Evolutionary conservation across 2,329 filamentous ascomycete species (phyloP).

Genomic region (Cladosporium sp.): DNA sequence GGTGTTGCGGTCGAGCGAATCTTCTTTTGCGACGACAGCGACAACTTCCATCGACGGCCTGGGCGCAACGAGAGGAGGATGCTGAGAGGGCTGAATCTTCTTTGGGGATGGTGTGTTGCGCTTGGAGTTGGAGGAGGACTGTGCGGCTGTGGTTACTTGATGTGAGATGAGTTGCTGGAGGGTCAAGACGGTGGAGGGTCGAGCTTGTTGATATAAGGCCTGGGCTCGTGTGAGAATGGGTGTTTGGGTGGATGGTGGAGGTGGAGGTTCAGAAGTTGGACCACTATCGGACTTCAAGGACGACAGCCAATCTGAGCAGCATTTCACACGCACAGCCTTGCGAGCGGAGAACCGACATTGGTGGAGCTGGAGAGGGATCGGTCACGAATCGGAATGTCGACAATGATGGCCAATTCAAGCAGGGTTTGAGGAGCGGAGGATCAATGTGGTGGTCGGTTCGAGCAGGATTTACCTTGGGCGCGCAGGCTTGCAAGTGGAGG

Average conservation of each 20-base stretch:
- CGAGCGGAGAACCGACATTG: background rate
- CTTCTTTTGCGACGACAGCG: background rate
- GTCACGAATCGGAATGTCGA: background rate
- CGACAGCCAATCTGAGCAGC: background rate
- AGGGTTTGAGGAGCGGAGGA: too few relatives aligned
- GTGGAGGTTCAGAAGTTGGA: background rate
- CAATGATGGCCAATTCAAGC: too few relatives aligned
- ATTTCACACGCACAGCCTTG: background rate
- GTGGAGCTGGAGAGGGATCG: background rate
- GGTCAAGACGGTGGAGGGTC: background rate
- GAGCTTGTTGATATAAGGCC: background rate
- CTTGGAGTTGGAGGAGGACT: background rate
- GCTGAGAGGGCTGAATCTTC: background rate
- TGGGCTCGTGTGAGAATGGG: background rate
- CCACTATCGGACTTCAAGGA: background rate
- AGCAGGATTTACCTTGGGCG: background rate
- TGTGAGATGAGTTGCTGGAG: background rate
- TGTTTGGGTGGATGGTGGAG: background rate
- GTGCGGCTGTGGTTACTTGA: background rate
- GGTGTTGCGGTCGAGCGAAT: background rate
- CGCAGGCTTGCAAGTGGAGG: background rate
- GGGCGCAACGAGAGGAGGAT: background rate
- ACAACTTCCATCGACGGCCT: background rate
- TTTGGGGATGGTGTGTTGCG: background rate
- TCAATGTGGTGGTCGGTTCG: background rate